phyloP scores from a whole-genome alignment of 192 early-diverging fungal genomes.

The Coemansia sp. region DNA sequence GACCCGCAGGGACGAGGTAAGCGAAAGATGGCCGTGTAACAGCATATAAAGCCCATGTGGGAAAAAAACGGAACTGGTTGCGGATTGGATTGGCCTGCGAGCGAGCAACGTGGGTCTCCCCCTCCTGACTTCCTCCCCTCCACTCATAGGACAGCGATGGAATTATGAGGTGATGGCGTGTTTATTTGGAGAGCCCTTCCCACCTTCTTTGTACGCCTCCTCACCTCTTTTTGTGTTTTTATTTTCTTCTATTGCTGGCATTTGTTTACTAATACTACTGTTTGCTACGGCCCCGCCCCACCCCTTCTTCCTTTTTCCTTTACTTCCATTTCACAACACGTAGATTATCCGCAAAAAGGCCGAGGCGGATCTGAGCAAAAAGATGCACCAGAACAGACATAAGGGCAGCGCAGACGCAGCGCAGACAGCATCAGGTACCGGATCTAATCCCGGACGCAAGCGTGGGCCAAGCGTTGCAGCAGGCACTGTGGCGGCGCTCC shows the following conservation, averaged over 20 bases:
- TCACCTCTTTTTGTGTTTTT: no score
- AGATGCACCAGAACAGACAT: slow-evolving; percentile 54
- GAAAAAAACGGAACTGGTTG: no score
- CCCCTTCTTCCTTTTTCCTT: neutral
- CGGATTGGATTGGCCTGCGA: no score
- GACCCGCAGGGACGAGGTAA: slow-evolving; percentile 54
- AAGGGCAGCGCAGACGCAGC: slow-evolving; percentile 24
- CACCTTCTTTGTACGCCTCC: no score
- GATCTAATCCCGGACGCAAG: slow-evolving; percentile 24
- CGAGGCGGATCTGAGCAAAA: slow-evolving; percentile 71
- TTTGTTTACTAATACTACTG: slow-evolving; percentile 7
- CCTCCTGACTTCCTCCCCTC: no score
- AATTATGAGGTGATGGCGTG: no score
- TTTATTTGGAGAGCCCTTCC: no score
- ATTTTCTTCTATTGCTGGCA: neutral
- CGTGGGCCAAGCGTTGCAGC: slow-evolving; percentile 28
- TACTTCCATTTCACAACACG: neutral
- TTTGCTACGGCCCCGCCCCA: neutral
- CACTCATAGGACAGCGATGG: no score
- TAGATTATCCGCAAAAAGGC: slow-evolving; percentile 78
- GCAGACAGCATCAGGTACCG: slow-evolving; percentile 14
- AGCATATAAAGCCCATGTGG: no score
- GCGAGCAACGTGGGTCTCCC: no score
- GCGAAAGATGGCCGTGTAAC: neutral
- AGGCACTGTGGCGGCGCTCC: slow-evolving; percentile 90